A percentile compares a stretch with the other conserved stretches of the same genome.
Conservation (phyloP, 306 rosid genomes). For the Lathyrus tuberosus region DNA sequence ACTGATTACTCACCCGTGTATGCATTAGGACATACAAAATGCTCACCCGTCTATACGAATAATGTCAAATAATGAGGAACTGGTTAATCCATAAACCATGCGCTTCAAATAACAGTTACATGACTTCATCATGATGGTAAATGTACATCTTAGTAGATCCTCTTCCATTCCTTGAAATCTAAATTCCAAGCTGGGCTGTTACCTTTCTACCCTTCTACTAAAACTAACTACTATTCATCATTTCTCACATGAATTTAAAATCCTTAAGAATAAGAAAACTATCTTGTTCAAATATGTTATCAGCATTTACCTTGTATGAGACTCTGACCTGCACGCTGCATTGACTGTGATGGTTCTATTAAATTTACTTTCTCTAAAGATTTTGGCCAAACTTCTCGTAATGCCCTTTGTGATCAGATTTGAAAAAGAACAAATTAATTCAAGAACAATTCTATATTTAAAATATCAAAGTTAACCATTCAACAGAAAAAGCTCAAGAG, state of each 20-base stretch:
- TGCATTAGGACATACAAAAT: too few relatives aligned
- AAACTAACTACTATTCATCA: slow-evolving; percentile 6
- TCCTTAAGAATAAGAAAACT: slow-evolving; percentile 12
- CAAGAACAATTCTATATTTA: slow-evolving; percentile 12
- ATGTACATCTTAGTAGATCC: slow-evolving; percentile 16
- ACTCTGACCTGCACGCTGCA: slow-evolving; percentile 88
- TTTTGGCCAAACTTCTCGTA: slow-evolving; percentile 88
- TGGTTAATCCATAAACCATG: not conserved
- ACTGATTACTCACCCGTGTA: too few relatives aligned
- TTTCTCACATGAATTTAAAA: slow-evolving; percentile 28
- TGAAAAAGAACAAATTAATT: slow-evolving; percentile 22
- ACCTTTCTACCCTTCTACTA: slow-evolving; percentile 31
- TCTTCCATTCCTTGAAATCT: slow-evolving; percentile 13
- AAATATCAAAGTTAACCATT: slow-evolving; percentile 30
- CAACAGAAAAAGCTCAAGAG: slow-evolving; percentile 30
- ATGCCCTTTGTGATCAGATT: slow-evolving; percentile 68
- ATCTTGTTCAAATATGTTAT: not conserved
- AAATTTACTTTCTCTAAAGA: slow-evolving; percentile 74
- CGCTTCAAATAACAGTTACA: not conserved
- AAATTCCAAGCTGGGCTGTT: slow-evolving; percentile 15
- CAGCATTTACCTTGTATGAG: slow-evolving; percentile 71
- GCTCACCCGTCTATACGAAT: too few relatives aligned
- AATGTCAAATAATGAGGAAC: not conserved
- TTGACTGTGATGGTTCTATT: slow-evolving; percentile 92
- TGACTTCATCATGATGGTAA: not conserved